Evolutionary conservation across 164 flowering plant species (phyloP).

Genomic region (Macadamia integrifolia): DNA sequence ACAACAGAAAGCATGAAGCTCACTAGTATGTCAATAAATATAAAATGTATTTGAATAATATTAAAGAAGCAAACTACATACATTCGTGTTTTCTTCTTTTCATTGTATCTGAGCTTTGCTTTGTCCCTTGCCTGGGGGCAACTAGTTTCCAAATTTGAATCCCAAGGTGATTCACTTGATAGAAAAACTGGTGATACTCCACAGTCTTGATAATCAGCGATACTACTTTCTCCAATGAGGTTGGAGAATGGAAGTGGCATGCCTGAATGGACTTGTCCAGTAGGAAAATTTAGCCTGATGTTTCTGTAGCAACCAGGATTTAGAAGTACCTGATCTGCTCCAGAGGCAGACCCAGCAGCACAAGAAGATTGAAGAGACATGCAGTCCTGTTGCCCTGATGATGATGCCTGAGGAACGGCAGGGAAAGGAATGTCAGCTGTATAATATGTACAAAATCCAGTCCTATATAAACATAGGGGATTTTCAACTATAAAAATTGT

Average conservation of each 20-base stretch:
- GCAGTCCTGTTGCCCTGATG: conserved; percentile 32
- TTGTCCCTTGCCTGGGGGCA: conserved; percentile 62
- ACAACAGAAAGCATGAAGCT: too few relatives aligned
- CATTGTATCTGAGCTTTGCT: conserved; percentile 80
- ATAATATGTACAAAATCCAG: too few relatives aligned
- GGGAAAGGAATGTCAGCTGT: too few relatives aligned
- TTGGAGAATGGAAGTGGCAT: conserved; percentile 49
- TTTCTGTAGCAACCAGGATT: conserved; percentile 33
- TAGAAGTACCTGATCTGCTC: conserved; percentile 23
- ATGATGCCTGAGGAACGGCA: conserved; percentile 24
- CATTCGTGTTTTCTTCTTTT: conserved; percentile 74
- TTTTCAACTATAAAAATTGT: too few relatives aligned
- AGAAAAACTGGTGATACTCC: conserved; percentile 52
- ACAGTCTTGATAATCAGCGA: conserved; percentile 67
- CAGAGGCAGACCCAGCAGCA: conserved; percentile 23
- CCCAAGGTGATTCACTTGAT: conserved; percentile 58
- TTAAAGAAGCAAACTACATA: conserved; percentile 19
- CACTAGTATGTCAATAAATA: too few relatives aligned
- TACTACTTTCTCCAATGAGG: conserved; percentile 58
- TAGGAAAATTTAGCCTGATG: conserved; percentile 35
- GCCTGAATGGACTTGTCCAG: conserved; percentile 42
- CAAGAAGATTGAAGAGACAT: conserved; percentile 33
- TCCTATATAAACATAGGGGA: too few relatives aligned
- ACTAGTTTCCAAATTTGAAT: conserved; percentile 36
- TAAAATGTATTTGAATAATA: background rate